These are phyloP conservation scores for Aspergillus sp. DNA, from an alignment of 2,329 filamentous ascomycete genomes.

Conservation along the genomic window DNA sequence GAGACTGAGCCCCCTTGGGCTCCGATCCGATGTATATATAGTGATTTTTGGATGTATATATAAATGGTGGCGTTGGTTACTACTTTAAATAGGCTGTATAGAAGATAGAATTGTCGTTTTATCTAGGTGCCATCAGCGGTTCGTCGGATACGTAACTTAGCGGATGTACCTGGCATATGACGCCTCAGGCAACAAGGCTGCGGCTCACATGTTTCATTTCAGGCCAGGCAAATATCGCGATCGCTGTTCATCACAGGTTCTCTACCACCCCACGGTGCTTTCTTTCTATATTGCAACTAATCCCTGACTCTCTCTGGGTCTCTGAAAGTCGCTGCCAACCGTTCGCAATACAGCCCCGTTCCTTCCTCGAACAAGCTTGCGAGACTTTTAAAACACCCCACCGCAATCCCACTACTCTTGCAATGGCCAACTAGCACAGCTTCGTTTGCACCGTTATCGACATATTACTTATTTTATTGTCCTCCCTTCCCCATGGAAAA, in stretches of 20 bases:
- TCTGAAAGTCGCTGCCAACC: not conserved
- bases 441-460: not conserved
- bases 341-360: not conserved
- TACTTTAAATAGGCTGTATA: not conserved
- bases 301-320: not conserved
- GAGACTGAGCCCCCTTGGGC: not conserved
- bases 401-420: not conserved
- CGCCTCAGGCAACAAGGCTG: constrained; percentile 10
- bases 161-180: not conserved
- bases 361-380: not conserved
- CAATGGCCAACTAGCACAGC: constrained; percentile 9
- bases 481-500: constrained; percentile 70
- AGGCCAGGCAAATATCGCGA: not conserved
- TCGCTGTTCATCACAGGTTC: not conserved
- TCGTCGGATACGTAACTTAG: no score
- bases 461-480: not conserved
- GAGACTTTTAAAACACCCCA: not conserved
- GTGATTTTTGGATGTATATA: not conserved
- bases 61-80: not conserved
- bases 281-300: not conserved
- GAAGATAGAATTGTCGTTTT: not conserved
- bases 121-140: no score
- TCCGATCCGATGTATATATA: not conserved
- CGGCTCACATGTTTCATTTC: constrained; percentile 9
- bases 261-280: not conserved